These are phyloP conservation scores for Clathrospora elynae DNA, from an alignment of 2,329 filamentous ascomycete genomes.

Conservation along the genomic window DNA sequence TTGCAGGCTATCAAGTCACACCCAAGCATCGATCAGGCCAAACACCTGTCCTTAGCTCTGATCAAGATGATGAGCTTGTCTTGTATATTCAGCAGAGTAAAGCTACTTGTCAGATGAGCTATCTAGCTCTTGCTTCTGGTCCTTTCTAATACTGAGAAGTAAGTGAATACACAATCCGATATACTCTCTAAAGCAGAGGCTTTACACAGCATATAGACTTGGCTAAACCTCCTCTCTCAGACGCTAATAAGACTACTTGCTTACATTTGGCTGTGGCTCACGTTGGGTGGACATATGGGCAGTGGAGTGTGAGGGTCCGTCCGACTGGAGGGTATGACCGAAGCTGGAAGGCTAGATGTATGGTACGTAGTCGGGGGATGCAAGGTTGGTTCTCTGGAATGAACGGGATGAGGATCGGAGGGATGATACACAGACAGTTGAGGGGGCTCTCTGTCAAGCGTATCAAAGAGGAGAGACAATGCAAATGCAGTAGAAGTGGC, in stretches of 20 bases:
- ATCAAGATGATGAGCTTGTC: constrained; percentile 3
- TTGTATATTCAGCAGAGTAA: constrained; percentile 1
- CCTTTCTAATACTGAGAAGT: constrained; percentile 2
- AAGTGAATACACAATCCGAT: constrained; percentile 3
- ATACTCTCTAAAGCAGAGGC: constrained; percentile 1
- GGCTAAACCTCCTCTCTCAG: constrained; percentile 8
- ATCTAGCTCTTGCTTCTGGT: neutral
- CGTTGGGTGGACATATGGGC: constrained; percentile 3
- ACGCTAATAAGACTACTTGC: constrained; percentile 1
- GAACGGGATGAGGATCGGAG: no score
- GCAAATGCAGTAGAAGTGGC: no score
- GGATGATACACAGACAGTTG: no score
- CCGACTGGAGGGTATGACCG: no score
- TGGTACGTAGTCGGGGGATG: constrained; percentile 9
- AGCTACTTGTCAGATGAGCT: constrained; percentile 4
- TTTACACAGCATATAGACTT: constrained; percentile 1
- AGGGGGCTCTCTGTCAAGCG: no score
- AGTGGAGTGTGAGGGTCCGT: no score
- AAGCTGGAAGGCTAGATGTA: no score
- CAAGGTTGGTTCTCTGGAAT: no score
- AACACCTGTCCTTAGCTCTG: neutral
- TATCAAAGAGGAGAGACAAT: no score
- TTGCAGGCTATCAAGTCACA: constrained; percentile 1
- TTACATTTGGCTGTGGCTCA: constrained; percentile 5
- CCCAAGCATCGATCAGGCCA: constrained; percentile 2